A percentile compares a stretch with the other conserved stretches of the same genome.
Evolutionary conservation across 2,329 filamentous ascomycete genomes (phyloP).

Genomic region (Cladobotryum mycophilum): DNA sequence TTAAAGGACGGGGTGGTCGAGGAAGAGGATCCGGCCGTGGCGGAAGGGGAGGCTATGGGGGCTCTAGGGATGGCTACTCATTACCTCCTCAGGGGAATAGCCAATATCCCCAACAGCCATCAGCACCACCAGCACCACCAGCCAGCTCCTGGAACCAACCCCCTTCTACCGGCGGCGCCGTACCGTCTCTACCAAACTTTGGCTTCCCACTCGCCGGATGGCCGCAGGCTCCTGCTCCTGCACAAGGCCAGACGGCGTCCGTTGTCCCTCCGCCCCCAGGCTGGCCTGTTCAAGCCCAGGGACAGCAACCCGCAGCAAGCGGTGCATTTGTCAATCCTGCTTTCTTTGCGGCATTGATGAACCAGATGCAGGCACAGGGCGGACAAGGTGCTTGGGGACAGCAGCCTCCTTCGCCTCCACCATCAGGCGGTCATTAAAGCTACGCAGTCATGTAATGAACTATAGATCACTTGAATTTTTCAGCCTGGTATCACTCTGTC

Average conservation of each 20-base stretch:
- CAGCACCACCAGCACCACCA: constrained; percentile 15
- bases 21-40: constrained; percentile 37
- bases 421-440: neutral
- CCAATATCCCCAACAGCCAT: constrained; percentile 26
- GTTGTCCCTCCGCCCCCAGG: constrained; percentile 34
- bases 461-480: too few species aligned
- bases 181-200: constrained; percentile 27
- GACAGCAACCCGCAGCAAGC: constrained; percentile 27
- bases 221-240: constrained; percentile 27
- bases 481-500: too few species aligned
- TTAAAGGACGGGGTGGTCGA: constrained; percentile 37
- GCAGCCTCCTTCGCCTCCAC: constrained; percentile 7
- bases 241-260: constrained; percentile 20
- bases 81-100: constrained; percentile 31
- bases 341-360: constrained; percentile 47
- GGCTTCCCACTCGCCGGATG: constrained; percentile 40
- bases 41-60: constrained; percentile 29
- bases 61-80: constrained; percentile 36
- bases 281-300: constrained; percentile 26
- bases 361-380: constrained; percentile 33
- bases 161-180: constrained; percentile 7
- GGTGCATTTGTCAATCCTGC: constrained; percentile 51
- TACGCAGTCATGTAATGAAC: too few species aligned
- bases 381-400: constrained; percentile 10
- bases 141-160: constrained; percentile 12